Conservation (phyloP, 208 protist genomes). For the Trichomonas vaginalis region DNA sequence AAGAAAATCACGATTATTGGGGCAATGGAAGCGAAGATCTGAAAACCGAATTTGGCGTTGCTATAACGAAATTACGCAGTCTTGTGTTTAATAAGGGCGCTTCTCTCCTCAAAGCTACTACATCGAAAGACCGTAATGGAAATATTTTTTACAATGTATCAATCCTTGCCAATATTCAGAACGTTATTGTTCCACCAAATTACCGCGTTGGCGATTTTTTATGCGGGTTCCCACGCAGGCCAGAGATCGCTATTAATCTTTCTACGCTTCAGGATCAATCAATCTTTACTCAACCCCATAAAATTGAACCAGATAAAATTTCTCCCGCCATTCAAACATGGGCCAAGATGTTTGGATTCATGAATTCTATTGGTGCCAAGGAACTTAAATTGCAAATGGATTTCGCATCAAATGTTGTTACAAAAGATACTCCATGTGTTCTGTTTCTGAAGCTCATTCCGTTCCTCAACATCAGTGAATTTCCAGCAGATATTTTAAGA, state of each 20-base stretch:
- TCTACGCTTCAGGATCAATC: neutral
- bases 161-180: neutral
- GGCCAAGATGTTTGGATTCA: too few species aligned
- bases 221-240: neutral
- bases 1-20: neutral
- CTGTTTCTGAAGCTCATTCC: too few species aligned
- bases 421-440: too few species aligned
- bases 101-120: too few species aligned
- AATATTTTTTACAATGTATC: neutral
- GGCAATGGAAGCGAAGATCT: neutral
- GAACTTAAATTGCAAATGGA: too few species aligned
- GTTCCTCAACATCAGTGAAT: too few species aligned
- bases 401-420: too few species aligned
- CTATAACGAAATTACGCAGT: neutral
- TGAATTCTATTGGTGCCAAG: too few species aligned
- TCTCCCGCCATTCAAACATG: too few species aligned
- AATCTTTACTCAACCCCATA: neutral
- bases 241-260: neutral
- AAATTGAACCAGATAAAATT: too few species aligned
- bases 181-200: neutral
- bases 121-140: too few species aligned
- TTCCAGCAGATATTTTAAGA: too few species aligned
- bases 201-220: neutral
- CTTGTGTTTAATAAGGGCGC: neutral
- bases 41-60: neutral